These are phyloP conservation scores for Diutina siamensis DNA, from an alignment of 1,139 yeast genomes.

Conservation along the genomic window DNA sequence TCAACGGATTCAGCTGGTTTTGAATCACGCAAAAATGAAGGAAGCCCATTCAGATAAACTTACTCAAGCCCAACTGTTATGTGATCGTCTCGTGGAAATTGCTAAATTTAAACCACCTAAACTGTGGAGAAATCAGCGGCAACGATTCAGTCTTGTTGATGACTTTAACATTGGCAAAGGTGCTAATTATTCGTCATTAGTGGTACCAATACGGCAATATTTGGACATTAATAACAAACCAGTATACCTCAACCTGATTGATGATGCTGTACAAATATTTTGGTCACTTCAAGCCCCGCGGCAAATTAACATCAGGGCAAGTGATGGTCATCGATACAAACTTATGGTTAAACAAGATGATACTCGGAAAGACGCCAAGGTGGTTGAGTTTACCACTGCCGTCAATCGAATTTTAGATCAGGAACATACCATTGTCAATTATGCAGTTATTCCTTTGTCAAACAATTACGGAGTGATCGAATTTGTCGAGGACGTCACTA, in stretches of 20 bases:
- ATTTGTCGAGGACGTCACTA: conserved; percentile 78
- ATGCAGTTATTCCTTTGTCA: conserved; percentile 81
- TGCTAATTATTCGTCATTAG: background rate
- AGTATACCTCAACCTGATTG: conserved; percentile 45
- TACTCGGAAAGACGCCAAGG: conserved; percentile 87
- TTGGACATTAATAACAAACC: conserved; percentile 9
- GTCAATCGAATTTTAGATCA: conserved; percentile 71
- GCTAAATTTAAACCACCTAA: conserved; percentile 2
- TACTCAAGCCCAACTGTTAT: background rate
- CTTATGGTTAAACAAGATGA: conserved; percentile 87
- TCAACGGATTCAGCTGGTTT: conserved; percentile 31
- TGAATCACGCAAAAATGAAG: conserved; percentile 8
- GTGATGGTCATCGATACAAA: conserved; percentile 61
- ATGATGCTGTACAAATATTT: conserved; percentile 56
- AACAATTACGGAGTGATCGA: conserved; percentile 88
- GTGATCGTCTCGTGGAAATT: background rate
- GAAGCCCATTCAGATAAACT: background rate
- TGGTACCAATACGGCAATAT: background rate
- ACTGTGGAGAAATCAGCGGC: background rate
- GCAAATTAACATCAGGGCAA: conserved; percentile 64
- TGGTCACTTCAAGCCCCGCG: conserved; percentile 82
- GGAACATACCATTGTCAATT: conserved; percentile 60
- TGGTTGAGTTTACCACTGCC: conserved; percentile 86
- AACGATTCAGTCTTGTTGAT: background rate
- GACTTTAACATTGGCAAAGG: background rate